Evolutionary conservation across 2,329 filamentous ascomycete genomes (phyloP), one percentile per base, ranked within the genome.

Genomic region (Beauveria varroae): DNA sequence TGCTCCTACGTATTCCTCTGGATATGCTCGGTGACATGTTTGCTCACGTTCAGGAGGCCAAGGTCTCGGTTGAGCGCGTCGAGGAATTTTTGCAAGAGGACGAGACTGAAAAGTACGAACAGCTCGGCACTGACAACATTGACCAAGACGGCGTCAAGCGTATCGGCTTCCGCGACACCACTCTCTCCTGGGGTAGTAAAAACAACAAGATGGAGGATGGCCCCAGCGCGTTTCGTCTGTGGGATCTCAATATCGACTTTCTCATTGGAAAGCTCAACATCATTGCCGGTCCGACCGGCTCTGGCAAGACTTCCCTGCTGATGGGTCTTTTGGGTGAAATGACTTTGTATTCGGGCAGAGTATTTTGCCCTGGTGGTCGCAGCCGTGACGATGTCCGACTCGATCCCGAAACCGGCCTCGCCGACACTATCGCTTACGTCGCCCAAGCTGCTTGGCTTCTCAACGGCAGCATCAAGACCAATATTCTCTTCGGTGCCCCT

Each of bases 1-100:
- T 93, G 72, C 86, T 99, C 46, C 86, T 99, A 16, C 88, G 95
- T 53, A 90, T 97, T 58, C 95, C 95, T 5, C 79, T 99, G 51
- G 95, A 99, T 73, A 93, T 98, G 75, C 82, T 99, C 59, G 95
- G 95, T 56, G 95, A 99, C 74, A 99, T 99, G 95, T 89, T 98
- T 70, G 95, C 95, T 12, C 95, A 98, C 75, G 93, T 99, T 4
- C 92, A 97, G 76, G 95, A 99, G 75, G 91, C 93, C 26, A 96
- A 96, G 76, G 93, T 99, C 22, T 99, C 95, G 0, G 87, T 99
- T 57, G 93, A 97, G 70, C 93, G 95, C 79, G 91, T 99, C 8
- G 93, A 99, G 70, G 90, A 96, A 68, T 99, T 97, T 69, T 75
- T 99, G 47, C 87, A 83, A 62, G 95, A 99, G 72, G 92, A 95